Evolutionary conservation across 345 rosid species (phyloP).

Genomic region (Eucalyptus dawsonii): DNA sequence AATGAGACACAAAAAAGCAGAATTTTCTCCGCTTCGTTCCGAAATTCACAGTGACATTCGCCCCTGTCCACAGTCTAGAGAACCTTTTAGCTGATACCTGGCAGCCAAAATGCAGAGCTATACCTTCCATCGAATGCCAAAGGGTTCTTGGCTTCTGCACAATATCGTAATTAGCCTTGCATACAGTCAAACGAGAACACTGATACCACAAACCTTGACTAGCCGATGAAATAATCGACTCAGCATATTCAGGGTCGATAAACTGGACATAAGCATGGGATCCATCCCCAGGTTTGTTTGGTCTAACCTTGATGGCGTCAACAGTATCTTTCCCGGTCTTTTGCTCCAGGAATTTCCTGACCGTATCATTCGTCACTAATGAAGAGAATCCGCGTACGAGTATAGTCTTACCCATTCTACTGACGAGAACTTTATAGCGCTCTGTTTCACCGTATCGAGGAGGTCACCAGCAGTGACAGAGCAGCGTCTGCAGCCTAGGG

Average conservation of each 20-base stretch:
- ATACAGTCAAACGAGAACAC: conserved; percentile 28
- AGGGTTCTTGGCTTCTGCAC: conserved; percentile 47
- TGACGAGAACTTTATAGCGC: not conserved
- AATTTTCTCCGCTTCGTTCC: conserved; percentile 40
- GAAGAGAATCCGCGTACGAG: conserved; percentile 39
- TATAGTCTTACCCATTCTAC: conserved; percentile 52
- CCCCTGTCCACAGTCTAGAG: conserved; percentile 29
- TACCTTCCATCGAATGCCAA: conserved; percentile 12
- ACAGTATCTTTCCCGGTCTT: conserved; percentile 22
- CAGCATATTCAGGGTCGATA: conserved; percentile 12
- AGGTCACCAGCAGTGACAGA: not conserved
- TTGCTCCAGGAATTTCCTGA: conserved; percentile 31
- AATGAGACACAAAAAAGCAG: conserved; percentile 27
- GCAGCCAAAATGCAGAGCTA: conserved; percentile 54
- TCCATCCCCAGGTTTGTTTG: conserved; percentile 10
- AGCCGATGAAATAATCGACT: conserved; percentile 6
- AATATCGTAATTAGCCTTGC: conserved; percentile 27
- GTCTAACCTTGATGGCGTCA: conserved; percentile 35
- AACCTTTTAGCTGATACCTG: conserved; percentile 34
- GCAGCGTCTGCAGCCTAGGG: not conserved
- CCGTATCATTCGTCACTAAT: conserved; percentile 10
- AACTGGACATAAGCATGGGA: conserved; percentile 57
- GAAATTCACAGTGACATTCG: conserved; percentile 31
- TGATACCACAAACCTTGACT: conserved; percentile 9
- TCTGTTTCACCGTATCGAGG: not conserved